Evolutionary conservation across 345 rosid genomes (phyloP).

Genomic region (Kernera saxatilis): DNA sequence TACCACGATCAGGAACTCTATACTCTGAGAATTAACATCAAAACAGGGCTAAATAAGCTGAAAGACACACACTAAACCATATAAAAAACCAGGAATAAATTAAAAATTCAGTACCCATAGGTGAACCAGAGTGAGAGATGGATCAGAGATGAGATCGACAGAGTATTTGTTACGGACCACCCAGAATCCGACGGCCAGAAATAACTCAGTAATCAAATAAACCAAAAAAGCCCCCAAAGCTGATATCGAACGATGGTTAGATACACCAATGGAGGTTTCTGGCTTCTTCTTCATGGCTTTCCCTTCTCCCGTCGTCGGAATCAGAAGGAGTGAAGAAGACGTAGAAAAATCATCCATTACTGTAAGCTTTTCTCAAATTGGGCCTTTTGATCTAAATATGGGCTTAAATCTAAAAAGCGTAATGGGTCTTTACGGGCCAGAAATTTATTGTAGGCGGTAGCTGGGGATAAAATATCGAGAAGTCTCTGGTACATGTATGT

Average conservation of each 20-base stretch:
- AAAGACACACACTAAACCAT: background rate
- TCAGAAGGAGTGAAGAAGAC: background rate
- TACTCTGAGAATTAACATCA: constrained; percentile 31
- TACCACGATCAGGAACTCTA: constrained; percentile 43
- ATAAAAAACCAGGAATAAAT: background rate
- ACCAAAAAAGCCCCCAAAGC: constrained; percentile 16
- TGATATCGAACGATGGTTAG: constrained; percentile 22
- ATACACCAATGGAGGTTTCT: background rate
- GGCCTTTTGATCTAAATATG: background rate
- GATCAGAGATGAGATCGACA: constrained; percentile 54
- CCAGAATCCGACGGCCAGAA: constrained; percentile 44
- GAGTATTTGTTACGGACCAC: constrained; percentile 39
- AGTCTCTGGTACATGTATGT: constrained; percentile 7
- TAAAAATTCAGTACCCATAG: constrained; percentile 40
- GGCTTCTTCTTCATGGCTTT: constrained; percentile 14
- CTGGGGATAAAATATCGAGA: constrained; percentile 16
- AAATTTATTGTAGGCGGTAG: background rate
- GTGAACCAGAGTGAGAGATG: constrained; percentile 50
- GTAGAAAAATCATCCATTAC: background rate
- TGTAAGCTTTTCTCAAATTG: background rate
- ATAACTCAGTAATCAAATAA: constrained; percentile 43
- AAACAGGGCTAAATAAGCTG: background rate
- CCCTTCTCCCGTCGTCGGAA: background rate
- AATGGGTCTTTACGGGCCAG: constrained; percentile 4
- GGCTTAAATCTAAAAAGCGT: background rate